Evolutionary conservation across 495 filamentous ascomycete genomes (phyloP).

Genomic region (Poronia punctata): DNA sequence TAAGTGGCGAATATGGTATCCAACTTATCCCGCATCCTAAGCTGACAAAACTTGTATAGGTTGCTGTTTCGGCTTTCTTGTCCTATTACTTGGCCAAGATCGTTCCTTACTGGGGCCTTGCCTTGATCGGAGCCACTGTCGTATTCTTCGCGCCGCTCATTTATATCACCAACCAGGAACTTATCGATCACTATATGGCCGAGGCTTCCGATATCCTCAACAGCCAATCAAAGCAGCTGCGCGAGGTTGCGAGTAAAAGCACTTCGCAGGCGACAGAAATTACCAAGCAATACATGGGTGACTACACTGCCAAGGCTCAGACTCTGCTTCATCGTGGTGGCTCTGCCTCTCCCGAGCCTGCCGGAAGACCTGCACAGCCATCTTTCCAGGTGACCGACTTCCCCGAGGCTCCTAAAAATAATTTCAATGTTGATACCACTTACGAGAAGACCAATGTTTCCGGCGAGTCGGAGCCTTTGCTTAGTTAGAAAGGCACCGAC

Average conservation of each 20-base stretch:
- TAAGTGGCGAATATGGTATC: constrained; percentile 42
- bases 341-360: constrained; percentile 37
- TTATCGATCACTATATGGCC: constrained; percentile 80
- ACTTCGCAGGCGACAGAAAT: constrained; percentile 67
- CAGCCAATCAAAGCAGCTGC: constrained; percentile 75
- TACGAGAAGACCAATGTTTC: constrained; percentile 9
- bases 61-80: constrained; percentile 69
- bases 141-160: constrained; percentile 81
- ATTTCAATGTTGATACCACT: constrained; percentile 17
- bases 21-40: not conserved
- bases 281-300: constrained; percentile 73
- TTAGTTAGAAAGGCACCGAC: constrained; percentile 21
- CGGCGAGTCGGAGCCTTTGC: constrained; percentile 34
- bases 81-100: constrained; percentile 93
- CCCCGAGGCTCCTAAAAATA: constrained; percentile 52
- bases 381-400: constrained; percentile 46
- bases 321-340: constrained; percentile 48
- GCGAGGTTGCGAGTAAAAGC: constrained; percentile 72
- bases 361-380: constrained; percentile 31
- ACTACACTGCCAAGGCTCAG: constrained; percentile 81
- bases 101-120: constrained; percentile 86
- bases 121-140: constrained; percentile 66
- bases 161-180: constrained; percentile 88
- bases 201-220: constrained; percentile 64
- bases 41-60: constrained; percentile 43